Evolutionary conservation across 164 flowering plant genomes (phyloP).

Genomic region (Chimonanthus salicifolius): DNA sequence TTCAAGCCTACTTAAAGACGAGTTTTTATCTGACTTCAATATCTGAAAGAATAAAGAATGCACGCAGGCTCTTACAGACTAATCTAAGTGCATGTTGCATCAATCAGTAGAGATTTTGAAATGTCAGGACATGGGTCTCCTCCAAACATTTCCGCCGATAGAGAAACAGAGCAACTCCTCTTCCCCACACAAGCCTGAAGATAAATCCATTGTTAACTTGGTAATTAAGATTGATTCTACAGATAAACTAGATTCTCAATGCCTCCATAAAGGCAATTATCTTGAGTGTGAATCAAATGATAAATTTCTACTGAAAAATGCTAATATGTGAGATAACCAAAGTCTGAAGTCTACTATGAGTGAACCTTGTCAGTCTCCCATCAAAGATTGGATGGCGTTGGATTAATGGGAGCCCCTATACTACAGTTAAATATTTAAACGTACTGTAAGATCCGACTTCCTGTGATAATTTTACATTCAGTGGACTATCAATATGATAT

Average conservation of each 20-base stretch:
- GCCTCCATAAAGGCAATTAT: no score
- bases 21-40: no score
- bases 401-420: background rate
- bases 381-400: background rate
- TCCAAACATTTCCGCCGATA: conserved; percentile 25
- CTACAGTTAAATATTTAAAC: no score
- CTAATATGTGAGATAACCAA: no score
- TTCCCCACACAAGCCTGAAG: conserved; percentile 54
- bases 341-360: background rate
- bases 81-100: conserved; percentile 34
- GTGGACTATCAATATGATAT: no score
- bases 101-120: conserved; percentile 39
- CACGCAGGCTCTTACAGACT: no score
- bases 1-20: no score
- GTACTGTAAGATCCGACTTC: no score
- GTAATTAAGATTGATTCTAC: background rate
- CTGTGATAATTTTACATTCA: no score
- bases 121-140: conserved; percentile 52
- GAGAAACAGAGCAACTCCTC: conserved; percentile 29
- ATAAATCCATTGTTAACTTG: background rate
- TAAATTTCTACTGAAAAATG: background rate
- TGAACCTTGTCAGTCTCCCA: background rate
- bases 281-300: background rate
- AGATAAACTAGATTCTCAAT: background rate
- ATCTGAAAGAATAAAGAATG: no score